These are phyloP conservation scores for Termitomyces sp. DNA, from an alignment of 1,284 basidiomycete species.

Conservation along the genomic window DNA sequence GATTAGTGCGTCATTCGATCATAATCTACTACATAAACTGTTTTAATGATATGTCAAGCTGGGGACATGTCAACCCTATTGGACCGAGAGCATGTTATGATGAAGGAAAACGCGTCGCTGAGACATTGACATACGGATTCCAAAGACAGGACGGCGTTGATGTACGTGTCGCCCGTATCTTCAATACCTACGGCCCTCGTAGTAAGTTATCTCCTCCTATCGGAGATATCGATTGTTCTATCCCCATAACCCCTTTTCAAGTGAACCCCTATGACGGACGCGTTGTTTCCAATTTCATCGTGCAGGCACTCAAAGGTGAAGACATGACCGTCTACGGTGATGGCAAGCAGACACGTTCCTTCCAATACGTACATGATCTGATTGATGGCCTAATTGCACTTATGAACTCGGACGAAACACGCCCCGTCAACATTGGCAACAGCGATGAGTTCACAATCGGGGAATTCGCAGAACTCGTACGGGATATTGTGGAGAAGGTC, in stretches of 20 bases:
- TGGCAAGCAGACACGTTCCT: conserved; percentile 92
- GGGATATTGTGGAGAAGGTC: conserved; percentile 86
- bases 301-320: conserved; percentile 92
- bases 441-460: conserved; percentile 92
- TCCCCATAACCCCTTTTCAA: conserved; percentile 22
- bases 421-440: conserved; percentile 94
- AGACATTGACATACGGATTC: conserved; percentile 93
- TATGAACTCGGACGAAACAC: conserved; percentile 88
- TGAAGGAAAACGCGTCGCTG: conserved; percentile 94
- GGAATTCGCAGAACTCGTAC: conserved; percentile 84
- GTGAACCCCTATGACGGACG: conserved; percentile 97
- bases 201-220: conserved; percentile 26
- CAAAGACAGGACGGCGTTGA: conserved; percentile 92
- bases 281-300: conserved; percentile 97
- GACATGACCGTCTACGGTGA: conserved; percentile 98
- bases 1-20: conserved; percentile 66
- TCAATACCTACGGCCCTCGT: conserved; percentile 74
- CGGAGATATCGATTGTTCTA: not conserved
- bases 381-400: conserved; percentile 82
- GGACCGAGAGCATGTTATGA: conserved; percentile 98
- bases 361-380: conserved; percentile 89
- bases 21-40: conserved; percentile 1
- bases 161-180: conserved; percentile 93
- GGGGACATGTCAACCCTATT: conserved; percentile 98
- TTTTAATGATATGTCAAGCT: conserved; percentile 41